These are phyloP conservation scores for Linum trigynum DNA, from an alignment of 345 rosid species.

Conservation along the genomic window DNA sequence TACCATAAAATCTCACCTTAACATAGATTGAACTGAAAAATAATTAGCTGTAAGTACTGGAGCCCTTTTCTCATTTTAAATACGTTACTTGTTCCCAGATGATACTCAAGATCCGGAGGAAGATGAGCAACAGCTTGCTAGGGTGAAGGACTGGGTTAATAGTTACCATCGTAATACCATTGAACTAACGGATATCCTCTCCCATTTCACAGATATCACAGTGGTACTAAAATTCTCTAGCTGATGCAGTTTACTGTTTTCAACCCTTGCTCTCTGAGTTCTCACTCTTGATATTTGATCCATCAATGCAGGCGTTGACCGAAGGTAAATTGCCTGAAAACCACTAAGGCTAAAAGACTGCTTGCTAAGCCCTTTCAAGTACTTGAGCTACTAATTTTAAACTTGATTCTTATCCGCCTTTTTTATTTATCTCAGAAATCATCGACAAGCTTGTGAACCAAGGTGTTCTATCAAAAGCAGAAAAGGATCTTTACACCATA, in stretches of 20 bases:
- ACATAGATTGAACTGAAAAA: background rate
- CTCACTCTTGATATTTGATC: constrained; percentile 1
- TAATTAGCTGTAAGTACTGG: background rate
- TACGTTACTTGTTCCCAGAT: constrained; percentile 30
- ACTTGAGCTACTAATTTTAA: constrained; percentile 3
- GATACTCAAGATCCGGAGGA: constrained; percentile 77
- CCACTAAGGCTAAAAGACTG: constrained; percentile 4
- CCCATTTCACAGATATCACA: constrained; percentile 79
- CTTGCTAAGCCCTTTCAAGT: background rate
- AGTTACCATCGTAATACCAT: constrained; percentile 39
- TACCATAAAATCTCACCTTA: background rate
- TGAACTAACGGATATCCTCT: constrained; percentile 63
- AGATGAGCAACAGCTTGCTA: constrained; percentile 62
- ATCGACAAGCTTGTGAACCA: constrained; percentile 68
- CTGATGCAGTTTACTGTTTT: background rate
- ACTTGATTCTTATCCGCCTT: background rate
- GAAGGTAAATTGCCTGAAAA: constrained; percentile 49
- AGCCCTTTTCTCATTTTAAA: background rate
- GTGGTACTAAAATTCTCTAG: constrained; percentile 31
- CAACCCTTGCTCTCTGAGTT: background rate
- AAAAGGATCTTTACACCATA: constrained; percentile 49
- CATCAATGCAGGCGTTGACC: constrained; percentile 51
- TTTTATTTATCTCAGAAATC: constrained; percentile 47
- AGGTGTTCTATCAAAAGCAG: constrained; percentile 48
- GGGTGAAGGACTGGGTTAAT: constrained; percentile 82